phyloP scores from a whole-genome alignment of 306 rosid species.

The Citrullus mucosospermus region DNA sequence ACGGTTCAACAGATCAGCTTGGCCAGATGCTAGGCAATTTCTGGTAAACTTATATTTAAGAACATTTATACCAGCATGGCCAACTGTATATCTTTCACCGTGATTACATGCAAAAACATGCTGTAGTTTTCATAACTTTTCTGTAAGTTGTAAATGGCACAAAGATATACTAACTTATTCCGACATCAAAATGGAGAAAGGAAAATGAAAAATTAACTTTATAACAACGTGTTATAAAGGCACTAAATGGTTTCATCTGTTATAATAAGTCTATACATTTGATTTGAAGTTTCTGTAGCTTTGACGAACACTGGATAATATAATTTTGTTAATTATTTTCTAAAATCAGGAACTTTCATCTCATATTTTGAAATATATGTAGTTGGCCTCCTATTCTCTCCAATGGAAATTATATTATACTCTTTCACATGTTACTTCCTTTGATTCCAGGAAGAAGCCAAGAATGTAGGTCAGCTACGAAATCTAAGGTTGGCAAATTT shows the following conservation, averaged over 20 bases:
- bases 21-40: slow-evolving; percentile 93
- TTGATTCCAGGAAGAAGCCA: slow-evolving; percentile 72
- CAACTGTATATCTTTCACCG: background rate
- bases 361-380: background rate
- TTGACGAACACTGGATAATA: background rate
- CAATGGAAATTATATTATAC: background rate
- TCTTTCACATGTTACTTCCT: background rate
- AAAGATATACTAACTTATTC: background rate
- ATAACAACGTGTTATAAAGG: background rate
- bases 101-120: background rate
- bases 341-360: background rate
- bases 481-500: slow-evolving; percentile 70
- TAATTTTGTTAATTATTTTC: background rate
- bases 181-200: background rate
- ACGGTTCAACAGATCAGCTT: slow-evolving; percentile 89
- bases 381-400: background rate
- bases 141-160: background rate
- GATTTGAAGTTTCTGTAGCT: background rate
- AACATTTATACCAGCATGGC: background rate
- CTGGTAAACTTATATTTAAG: slow-evolving; percentile 32
- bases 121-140: background rate
- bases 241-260: background rate
- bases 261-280: background rate
- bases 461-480: slow-evolving; percentile 84
- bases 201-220: background rate